Conservation (phyloP, 1,284 basidiomycete species). For the Takashimella koratensis region DNA sequence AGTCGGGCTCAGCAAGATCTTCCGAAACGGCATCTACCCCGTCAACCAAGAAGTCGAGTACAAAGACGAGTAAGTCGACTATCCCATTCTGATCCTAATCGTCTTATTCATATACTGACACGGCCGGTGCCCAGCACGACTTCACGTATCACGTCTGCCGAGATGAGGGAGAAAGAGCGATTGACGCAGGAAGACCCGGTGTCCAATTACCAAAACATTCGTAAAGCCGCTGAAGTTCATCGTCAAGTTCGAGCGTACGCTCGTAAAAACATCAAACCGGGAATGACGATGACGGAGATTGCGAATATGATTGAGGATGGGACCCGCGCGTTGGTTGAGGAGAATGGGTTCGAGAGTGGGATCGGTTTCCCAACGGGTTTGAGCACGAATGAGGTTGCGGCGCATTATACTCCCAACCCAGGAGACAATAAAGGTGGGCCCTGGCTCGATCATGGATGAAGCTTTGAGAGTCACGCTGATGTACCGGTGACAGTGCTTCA, state of each 20-base stretch:
- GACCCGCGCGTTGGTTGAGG: conserved; percentile 85
- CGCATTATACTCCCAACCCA: conserved; percentile 95
- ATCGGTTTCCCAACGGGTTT: conserved; percentile 97
- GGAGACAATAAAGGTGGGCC: conserved; percentile 78
- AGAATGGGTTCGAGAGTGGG: conserved; percentile 71
- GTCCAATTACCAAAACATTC: conserved; percentile 80
- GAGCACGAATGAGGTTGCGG: conserved; percentile 89
- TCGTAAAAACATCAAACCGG: conserved; percentile 78
- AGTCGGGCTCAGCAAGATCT: conserved; percentile 83
- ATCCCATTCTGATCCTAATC: no score
- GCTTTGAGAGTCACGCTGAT: background rate
- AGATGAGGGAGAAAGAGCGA: conserved; percentile 79
- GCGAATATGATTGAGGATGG: conserved; percentile 91
- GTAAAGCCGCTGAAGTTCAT: conserved; percentile 93
- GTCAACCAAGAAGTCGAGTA: conserved; percentile 91
- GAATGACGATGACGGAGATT: conserved; percentile 93
- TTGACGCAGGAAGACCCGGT: conserved; percentile 72
- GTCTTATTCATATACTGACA: no score
- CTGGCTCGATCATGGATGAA: conserved; percentile 3
- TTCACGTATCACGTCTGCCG: conserved; percentile 84
- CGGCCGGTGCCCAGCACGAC: conserved; percentile 72
- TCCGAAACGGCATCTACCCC: conserved; percentile 79
- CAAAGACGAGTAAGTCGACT: conserved; percentile 66
- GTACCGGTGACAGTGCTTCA: conserved; percentile 61
- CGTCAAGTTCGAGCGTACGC: conserved; percentile 82